Base-by-base conservation (phyloP, 768 basidiomycete species). In the Termitomyces sp. region DNA sequence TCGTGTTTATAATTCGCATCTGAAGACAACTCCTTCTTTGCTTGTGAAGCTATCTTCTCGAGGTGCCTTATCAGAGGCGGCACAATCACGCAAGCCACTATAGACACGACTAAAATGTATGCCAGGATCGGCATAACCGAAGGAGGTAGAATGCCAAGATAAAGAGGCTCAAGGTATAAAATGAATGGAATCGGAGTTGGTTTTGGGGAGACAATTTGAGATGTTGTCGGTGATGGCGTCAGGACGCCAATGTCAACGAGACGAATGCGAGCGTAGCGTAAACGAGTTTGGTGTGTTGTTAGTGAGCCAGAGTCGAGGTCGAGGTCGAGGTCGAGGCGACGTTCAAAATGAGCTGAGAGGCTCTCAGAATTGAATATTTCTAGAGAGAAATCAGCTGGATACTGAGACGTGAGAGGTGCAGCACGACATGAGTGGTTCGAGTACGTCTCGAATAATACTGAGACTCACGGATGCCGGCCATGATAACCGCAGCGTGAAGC, bases 191-290 rank as follows among this genome's bases (percentile, higher is more conserved):
- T 79, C 0, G 69, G 74, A 14, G 63, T 64, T 45, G 64, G 59
- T 58, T 66, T 36, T 38, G 62, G 64, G 56, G 64, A 47, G 38
- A 65, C 55, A 29, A 37, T 31, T 11, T 60, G 48, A 63, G 62
- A 47, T 38, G 36, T 42, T 2, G 36, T 42, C 3, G 61, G 52
- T 32, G 61, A 61, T 29, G 84, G 84, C 2, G 78, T 77, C 61
- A 75, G 76, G 34, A 89, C 76, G 37, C 86, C 86, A 3, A 78
- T 77, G 69, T 84, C 73, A 1, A 83, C 75, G 37, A 80, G 71
- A 32, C 83, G 83, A 43, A 90, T 76, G 14, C 85, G 83, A 8
- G 86, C 89, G 63, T 84, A 87, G 65, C 78, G 78, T 8, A 71
- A 66, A 48, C 83, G 81, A 29, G 78, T 79, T 38, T 62, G 42